Conservation (phyloP, 1,139 yeast species). For the Geotrichum phurueaensis region DNA sequence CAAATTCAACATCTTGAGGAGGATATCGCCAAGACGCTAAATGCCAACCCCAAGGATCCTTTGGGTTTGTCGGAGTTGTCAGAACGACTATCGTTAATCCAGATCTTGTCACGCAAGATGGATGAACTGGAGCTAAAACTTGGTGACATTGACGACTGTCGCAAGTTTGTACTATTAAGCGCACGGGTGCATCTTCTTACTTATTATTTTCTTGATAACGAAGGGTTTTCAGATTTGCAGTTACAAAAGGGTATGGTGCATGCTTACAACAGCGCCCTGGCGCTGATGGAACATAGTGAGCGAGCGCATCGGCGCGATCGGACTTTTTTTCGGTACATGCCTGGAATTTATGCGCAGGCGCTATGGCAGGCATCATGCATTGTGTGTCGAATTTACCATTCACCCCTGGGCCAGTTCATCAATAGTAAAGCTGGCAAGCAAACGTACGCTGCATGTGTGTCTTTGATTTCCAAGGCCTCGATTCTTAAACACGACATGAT, state of each 20-base stretch:
- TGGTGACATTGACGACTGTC: constrained; percentile 52
- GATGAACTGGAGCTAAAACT: constrained; percentile 63
- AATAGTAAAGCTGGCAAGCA: constrained; percentile 70
- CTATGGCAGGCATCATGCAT: constrained; percentile 92
- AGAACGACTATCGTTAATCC: constrained; percentile 68
- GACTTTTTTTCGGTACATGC: constrained; percentile 66
- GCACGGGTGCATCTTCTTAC: constrained; percentile 75
- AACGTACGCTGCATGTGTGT: constrained; percentile 63
- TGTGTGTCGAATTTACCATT: constrained; percentile 70
- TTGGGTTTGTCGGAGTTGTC: constrained; percentile 56
- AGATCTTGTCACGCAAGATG: constrained; percentile 62
- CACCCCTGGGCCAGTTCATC: constrained; percentile 58
- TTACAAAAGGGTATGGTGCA: constrained; percentile 68
- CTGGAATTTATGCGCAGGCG: constrained; percentile 72
- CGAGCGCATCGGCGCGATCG: constrained; percentile 54
- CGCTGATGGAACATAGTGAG: constrained; percentile 61
- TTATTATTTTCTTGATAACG: constrained; percentile 68
- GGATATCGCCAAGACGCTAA: constrained; percentile 72
- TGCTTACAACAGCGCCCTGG: constrained; percentile 72
- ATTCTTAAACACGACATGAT: constrained; percentile 89
- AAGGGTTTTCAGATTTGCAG: constrained; percentile 49
- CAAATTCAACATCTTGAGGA: constrained; percentile 81
- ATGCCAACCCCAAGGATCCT: constrained; percentile 63
- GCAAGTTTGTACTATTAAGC: constrained; percentile 62
- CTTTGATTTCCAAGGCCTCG: constrained; percentile 69